Evolutionary conservation across 306 rosid species (phyloP).

Genomic region (Acacia crassicarpa): DNA sequence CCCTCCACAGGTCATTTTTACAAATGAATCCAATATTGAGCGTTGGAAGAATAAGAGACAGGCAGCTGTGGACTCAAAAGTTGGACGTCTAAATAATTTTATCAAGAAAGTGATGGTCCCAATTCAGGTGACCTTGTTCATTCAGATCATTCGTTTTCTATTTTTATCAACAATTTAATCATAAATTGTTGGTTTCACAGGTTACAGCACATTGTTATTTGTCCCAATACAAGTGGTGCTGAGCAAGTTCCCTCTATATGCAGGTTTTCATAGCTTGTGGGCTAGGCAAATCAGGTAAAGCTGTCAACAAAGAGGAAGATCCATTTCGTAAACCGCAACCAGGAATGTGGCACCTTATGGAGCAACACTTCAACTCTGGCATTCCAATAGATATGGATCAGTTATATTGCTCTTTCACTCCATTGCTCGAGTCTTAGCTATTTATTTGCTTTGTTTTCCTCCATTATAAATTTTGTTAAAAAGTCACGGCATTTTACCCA

Average conservation of each 20-base stretch:
- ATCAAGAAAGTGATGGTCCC: constrained; percentile 78
- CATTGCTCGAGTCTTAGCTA: constrained; percentile 9
- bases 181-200: constrained; percentile 15
- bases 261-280: constrained; percentile 97
- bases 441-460: constrained; percentile 6
- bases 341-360: constrained; percentile 92
- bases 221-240: neutral
- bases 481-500: neutral
- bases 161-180: constrained; percentile 3
- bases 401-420: constrained; percentile 50
- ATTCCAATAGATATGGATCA: constrained; percentile 73
- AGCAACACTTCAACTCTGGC: constrained; percentile 80
- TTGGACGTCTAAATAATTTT: constrained; percentile 83
- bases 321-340: constrained; percentile 84
- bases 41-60: constrained; percentile 95
- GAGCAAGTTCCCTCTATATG: constrained; percentile 22
- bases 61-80: constrained; percentile 86
- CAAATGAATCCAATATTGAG: constrained; percentile 95
- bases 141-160: constrained; percentile 15
- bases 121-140: constrained; percentile 63
- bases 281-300: constrained; percentile 48
- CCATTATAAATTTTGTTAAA: constrained; percentile 9
- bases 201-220: neutral
- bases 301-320: constrained; percentile 50
- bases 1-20: constrained; percentile 73